Evolutionary conservation across 495 filamentous ascomycete species (phyloP), one percentile per base, ranked within the genome.

Genomic region (Mycothermus thermophilus): DNA sequence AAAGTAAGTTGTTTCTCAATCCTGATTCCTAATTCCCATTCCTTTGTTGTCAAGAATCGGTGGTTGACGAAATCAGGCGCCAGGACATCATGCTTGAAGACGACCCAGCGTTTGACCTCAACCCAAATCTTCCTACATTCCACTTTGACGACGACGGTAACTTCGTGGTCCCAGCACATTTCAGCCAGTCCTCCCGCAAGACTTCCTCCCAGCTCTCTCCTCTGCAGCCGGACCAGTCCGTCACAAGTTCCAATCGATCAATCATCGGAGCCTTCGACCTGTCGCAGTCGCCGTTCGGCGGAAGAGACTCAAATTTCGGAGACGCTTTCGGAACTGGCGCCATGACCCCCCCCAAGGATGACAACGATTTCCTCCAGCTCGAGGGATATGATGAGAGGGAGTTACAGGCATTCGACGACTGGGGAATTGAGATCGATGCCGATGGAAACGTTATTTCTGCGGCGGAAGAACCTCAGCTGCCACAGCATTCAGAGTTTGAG

Each of bases 31-130:
- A 5, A 8, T 8, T 15, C 23, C 27, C 20, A 12, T 29, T 12
- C 3, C 9, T 4, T 26, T 20, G 13, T 9, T 14, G n/a, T n/a
- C n/a, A n/a, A n/a, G 25, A 18, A 23, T 10, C 26, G 13, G 12
- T 16, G 7, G 17, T 22, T 47, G 16, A 50, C 38, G 30, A 30
- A 35, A 32, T 20, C 46, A 94, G 88, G 40, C 79, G 77, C 14
- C 79, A 81, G 28, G 81, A 84, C 41, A 73, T 94, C 29, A 54
- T 86, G 10, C 65, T 95, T 3, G 59, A 67, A 14, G 83, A 97
- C 42, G 90, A 96, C 52, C 86, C 86, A 5, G 69, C 74, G n/a
- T 94, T 95, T 45, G 52, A 86, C 16, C 33, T 55, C 20, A 41
- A 50, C 40, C 39, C 31, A 28, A 39, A 48, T 8, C 38, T 59